Conservation (phyloP, 345 rosid species). For the Gossypium raimondii region DNA sequence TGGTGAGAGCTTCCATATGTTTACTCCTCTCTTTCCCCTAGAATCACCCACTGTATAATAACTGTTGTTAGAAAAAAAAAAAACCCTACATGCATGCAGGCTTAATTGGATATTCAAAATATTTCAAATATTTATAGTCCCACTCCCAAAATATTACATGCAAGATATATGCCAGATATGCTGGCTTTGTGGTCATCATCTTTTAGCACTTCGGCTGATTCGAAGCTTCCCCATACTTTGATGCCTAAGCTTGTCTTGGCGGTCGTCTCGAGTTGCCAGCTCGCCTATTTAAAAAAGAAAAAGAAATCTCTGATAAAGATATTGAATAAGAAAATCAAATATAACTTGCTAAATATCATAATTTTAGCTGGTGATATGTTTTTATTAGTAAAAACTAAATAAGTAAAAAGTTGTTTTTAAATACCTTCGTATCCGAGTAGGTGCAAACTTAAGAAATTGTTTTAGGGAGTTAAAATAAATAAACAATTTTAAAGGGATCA, state of each 20-base stretch:
- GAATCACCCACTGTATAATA: too few species aligned
- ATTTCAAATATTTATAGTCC: conserved; percentile 18
- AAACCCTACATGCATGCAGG: neutral
- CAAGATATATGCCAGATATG: conserved; percentile 15
- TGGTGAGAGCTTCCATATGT: neutral
- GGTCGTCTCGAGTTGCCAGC: conserved; percentile 52
- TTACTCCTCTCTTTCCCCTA: neutral
- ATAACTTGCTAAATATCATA: too few species aligned
- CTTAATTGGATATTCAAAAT: neutral
- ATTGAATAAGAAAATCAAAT: neutral
- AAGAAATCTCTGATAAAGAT: neutral
- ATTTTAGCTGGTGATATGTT: too few species aligned
- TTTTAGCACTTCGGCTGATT: neutral
- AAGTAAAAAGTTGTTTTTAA: too few species aligned
- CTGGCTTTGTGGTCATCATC: neutral
- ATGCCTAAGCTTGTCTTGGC: conserved; percentile 43
- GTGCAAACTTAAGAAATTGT: too few species aligned
- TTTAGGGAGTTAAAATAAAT: too few species aligned
- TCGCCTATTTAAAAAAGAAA: conserved; percentile 29
- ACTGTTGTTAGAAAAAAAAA: too few species aligned
- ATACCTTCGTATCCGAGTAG: too few species aligned
- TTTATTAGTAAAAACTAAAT: too few species aligned
- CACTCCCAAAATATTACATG: conserved; percentile 27
- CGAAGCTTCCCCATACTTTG: neutral
- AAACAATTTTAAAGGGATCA: too few species aligned